phyloP scores from a whole-genome alignment of 2,329 filamentous ascomycete genomes.

The Sporothrix sp. region DNA sequence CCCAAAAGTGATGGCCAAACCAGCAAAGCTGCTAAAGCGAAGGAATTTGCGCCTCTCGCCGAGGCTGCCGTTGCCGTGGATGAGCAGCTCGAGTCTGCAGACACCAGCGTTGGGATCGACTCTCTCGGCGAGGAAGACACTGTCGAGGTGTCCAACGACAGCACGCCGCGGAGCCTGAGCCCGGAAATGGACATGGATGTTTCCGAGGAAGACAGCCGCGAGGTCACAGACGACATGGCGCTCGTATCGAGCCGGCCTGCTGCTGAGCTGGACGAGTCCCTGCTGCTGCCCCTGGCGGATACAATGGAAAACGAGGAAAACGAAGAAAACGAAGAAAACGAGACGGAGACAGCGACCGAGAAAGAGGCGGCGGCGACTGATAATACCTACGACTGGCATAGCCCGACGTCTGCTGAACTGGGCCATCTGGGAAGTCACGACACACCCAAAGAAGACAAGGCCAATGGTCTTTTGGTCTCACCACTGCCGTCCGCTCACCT shows the following conservation, averaged over 20 bases:
- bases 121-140: not conserved
- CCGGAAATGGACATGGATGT: conserved; percentile 3
- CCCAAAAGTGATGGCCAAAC: too few relatives aligned
- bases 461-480: not conserved
- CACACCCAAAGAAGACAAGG: not conserved
- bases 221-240: conserved; percentile 5
- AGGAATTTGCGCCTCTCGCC: too few relatives aligned
- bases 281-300: conserved; percentile 11
- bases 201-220: conserved; percentile 6
- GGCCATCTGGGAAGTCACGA: not conserved
- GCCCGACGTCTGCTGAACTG: conserved; percentile 8
- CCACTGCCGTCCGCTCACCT: not conserved
- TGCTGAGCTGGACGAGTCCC: conserved; percentile 7
- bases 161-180: conserved; percentile 3
- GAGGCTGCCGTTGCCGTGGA: too few relatives aligned
- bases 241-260: conserved; percentile 5
- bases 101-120: too few relatives aligned
- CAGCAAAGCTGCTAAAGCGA: too few relatives aligned
- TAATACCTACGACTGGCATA: conserved; percentile 7
- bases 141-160: not conserved
- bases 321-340: too few relatives aligned
- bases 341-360: not conserved
- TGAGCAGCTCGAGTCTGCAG: not conserved
- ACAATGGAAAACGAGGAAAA: conserved; percentile 1
- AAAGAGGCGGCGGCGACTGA: not conserved